Base-by-base conservation (phyloP, 202 grass and related monocot genomes). In the Carex arenaria region DNA sequence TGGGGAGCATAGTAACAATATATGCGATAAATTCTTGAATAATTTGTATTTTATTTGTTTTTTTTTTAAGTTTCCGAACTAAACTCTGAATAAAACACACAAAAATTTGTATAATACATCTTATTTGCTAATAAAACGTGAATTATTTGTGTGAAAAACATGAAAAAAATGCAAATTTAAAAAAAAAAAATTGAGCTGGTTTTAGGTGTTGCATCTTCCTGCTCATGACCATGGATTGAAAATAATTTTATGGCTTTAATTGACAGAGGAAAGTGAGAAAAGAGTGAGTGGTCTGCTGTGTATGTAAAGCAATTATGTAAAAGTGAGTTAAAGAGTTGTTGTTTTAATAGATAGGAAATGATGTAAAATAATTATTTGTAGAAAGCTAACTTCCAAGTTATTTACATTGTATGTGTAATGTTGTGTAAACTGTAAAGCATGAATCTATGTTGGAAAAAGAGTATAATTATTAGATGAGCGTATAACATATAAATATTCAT, bases 171-270 rank as follows among this genome's bases (percentile, higher is more conserved):
- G 26, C 26, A 26, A 26, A 26, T 26, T 26, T 26, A 26, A 26
- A 26, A 26, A 26, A 26, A 26, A 26, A 26, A 26, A 26, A 26
- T 26, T 26, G 26, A 26, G 95, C 95, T 11, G 86, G 95, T 17
- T 98, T 94, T 71, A 84, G 95, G 61, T 98, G 92, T 80, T 98
- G 92, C 76, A 86, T 98, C 28, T 78, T 87, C 62, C 90, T 93
- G 70, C 92, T 92, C 4, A 98, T 91, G 92, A 93, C 89, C 18
- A 43, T 88, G 28, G 87, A 98, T 69, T 98, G 90, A 94, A 72
- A 64, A 72, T 78, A 77, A 36, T 83, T 77, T 66, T 19, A 83
- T 80, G 85, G 80, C 59, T 81, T 77, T 57, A 57, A 57, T 77
- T 77, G 72, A 81, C 60, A 81, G 78, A 81, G 78, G 78, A 51